Base-by-base conservation (phyloP, 768 basidiomycete species). In the Ramaria rubella region DNA sequence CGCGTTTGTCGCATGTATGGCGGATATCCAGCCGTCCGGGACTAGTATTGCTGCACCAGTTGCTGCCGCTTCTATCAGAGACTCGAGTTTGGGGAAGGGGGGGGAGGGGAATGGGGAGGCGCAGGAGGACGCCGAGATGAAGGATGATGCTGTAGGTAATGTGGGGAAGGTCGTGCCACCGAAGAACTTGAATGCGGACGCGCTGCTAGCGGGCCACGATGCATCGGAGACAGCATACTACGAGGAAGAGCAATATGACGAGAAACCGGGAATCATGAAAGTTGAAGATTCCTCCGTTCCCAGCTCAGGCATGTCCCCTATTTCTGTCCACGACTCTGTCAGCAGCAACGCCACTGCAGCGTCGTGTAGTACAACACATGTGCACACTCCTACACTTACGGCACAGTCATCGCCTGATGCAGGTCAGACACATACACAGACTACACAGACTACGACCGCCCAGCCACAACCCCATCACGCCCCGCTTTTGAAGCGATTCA, bases 401-500 rank as follows among this genome's bases (percentile, higher is more conserved):
- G 3, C 46, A 11, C 46, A 48, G 11, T 26, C 46, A 5, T 48
- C 46, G 21, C 17, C 46, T 48, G 46, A 27, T 17, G 7, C 46
- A 48, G 17, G 14, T 15, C 38, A 40, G 38, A 40, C 15, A 40
- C 38, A 42, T 42, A 42, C 2, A 4, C n/a, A n/a, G n/a, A n/a
- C n/a, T n/a, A n/a, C n/a, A n/a, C n/a, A n/a, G n/a, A 38, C 36
- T 11, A 38, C 36, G 36, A 19, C 46, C 7, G 24, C 51, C n/a
- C 31, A 52, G 23, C 30, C 51, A 33, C 33, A 23, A 15, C 31
- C 23, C 2, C 49, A 31, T 6, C 21, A 24, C 40, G 17, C 29
- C 29, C 65, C 72, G 52, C 78, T 80, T 1, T 80, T 81, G 29
- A 98, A 97, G 77, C 85, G 87, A 65, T 94, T 94, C 71, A 90